phyloP scores from a whole-genome alignment of 176 grass and related monocot genomes.

The Ensete glaucum region DNA sequence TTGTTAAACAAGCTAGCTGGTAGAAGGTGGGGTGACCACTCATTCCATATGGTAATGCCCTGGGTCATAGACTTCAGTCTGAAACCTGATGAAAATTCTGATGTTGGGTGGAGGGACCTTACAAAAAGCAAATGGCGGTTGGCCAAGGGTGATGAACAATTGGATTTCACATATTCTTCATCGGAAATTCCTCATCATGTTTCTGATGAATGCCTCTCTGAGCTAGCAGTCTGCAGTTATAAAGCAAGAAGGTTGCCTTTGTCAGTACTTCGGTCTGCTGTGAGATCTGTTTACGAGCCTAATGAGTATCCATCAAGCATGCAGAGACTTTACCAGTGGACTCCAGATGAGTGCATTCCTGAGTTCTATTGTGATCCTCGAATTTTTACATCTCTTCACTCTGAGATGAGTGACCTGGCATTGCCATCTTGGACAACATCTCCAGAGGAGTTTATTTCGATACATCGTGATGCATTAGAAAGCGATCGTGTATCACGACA shows the following conservation, averaged over 20 bases:
- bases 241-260: conserved; percentile 92
- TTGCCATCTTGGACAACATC: conserved; percentile 67
- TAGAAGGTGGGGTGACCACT: conserved; percentile 82
- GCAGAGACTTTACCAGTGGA: conserved; percentile 94
- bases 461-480: conserved; percentile 80
- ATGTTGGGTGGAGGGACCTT: conserved; percentile 84
- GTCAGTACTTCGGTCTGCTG: conserved; percentile 61
- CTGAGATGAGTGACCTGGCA: conserved; percentile 88
- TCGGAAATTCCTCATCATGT: conserved; percentile 95
- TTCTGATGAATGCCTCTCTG: conserved; percentile 96
- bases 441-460: conserved; percentile 73
- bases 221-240: conserved; percentile 96
- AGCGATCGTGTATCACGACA: conserved; percentile 75
- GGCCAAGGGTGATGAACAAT: conserved; percentile 92
- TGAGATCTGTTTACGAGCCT: conserved; percentile 87
- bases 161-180: conserved; percentile 89
- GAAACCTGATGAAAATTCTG: conserved; percentile 64
- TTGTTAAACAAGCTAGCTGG: conserved; percentile 88
- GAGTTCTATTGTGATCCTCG: conserved; percentile 83
- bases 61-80: conserved; percentile 97
- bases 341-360: conserved; percentile 92
- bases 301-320: conserved; percentile 97
- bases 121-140: conserved; percentile 96
- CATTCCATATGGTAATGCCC: conserved; percentile 93
- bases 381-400: conserved; percentile 80